Evolutionary conservation across 805 yeast species (phyloP).

Genomic region (Wilhelminamyces savonicus): DNA sequence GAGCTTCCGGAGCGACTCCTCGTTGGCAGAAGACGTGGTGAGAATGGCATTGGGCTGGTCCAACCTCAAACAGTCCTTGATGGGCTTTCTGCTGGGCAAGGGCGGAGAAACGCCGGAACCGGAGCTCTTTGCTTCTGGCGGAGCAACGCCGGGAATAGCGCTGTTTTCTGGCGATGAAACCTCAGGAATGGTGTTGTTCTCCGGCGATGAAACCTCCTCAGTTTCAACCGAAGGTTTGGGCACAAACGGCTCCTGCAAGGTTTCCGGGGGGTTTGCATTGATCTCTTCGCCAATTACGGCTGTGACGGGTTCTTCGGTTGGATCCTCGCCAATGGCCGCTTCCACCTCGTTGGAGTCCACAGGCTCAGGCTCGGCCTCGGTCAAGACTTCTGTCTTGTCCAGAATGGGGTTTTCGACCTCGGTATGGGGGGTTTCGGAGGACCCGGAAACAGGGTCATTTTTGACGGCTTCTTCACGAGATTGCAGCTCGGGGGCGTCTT

Average conservation of each 20-base stretch:
- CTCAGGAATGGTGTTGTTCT: too few species aligned
- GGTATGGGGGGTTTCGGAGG: background rate
- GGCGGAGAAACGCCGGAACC: conserved; percentile 17
- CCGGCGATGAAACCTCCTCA: too few species aligned
- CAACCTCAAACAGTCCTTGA: conserved; percentile 15
- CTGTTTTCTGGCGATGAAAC: too few species aligned
- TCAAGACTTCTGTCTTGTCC: background rate
- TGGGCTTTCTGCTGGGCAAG: conserved; percentile 28
- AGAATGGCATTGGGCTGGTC: conserved; percentile 14
- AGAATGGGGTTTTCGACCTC: conserved; percentile 2
- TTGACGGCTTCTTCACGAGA: too few species aligned
- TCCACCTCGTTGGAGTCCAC: background rate
- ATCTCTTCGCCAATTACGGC: too few species aligned
- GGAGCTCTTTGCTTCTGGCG: too few species aligned
- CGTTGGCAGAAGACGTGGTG: conserved; percentile 2
- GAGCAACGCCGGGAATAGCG: too few species aligned
- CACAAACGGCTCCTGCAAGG: background rate
- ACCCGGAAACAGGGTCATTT: too few species aligned
- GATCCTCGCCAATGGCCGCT: background rate
- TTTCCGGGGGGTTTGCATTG: background rate
- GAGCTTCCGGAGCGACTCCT: conserved; percentile 5
- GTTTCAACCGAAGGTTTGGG: too few species aligned
- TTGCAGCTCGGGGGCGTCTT: conserved; percentile 13
- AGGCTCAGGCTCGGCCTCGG: background rate
- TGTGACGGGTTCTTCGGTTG: background rate